Evolutionary conservation across 225 moss, liverwort and hornwort species (phyloP), one percentile per base, ranked within the genome.

Genomic region (Thuidium tamariscinum): DNA sequence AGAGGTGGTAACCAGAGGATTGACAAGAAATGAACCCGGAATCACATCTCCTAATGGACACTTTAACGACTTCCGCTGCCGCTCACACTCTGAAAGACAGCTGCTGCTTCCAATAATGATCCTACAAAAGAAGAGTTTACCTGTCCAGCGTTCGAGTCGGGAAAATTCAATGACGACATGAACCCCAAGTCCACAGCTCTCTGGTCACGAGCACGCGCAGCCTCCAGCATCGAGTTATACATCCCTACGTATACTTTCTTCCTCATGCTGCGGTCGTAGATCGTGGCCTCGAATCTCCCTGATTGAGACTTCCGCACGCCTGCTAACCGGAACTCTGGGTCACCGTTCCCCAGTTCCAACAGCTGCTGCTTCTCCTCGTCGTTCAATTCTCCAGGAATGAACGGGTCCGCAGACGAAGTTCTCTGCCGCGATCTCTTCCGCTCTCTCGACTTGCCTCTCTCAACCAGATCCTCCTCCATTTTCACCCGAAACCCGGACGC

Each of bases 231-330:
- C 41, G 94, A 92, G 80, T 90, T 62, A 61, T 89, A 92, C 88
- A 93, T 92, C 70, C 94, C 95, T 44, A 94, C 92, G 71, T 93
- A 94, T 80, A 93, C 94, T 87, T 95, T 96, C 92, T 96, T 95
- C 91, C 93, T 92, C 90, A 89, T 91, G 87, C 86, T 94, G 65
- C 92, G 93, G 92, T 96, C 96, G 89, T 93, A 93, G 51, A 96
- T 87, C 86, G 91, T 92, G 78, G 94, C 95, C 90, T 95, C 94
- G 70, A 91, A 94, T 77, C 95, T 90, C 76, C 94, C 96, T 37
- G 95, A 95, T 19, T 94, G 93, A 71, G 93, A 95, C 83, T 95
- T 95, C 51, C 92, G 94, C 87, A 92, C 94, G 75, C 94, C 95
- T 49, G 90, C 87, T 73, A 93, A 88, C 70, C 91, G 91, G 70